These are phyloP conservation scores for Nymphaea colorata DNA, from an alignment of 164 flowering plant genomes.

Conservation along the genomic window DNA sequence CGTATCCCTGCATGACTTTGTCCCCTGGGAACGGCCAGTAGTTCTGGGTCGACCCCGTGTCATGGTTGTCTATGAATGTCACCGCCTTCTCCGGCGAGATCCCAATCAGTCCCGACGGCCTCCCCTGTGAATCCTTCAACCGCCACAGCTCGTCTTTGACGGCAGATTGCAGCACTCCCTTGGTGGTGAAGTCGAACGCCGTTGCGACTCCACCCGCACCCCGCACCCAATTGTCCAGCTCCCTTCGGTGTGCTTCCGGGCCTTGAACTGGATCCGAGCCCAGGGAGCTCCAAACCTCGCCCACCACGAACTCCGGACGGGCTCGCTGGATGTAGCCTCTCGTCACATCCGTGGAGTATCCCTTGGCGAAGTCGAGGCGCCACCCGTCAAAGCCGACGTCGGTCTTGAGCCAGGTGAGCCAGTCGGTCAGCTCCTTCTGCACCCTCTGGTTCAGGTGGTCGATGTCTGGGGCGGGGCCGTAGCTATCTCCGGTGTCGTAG, in stretches of 20 bases:
- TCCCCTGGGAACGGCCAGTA: not conserved
- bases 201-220: not conserved
- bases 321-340: not conserved
- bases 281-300: not conserved
- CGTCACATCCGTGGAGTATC: not conserved
- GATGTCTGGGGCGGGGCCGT: not conserved
- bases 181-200: not conserved
- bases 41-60: not conserved
- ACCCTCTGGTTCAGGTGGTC: not conserved
- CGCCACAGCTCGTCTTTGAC: not conserved
- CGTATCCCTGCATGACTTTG: conserved; percentile 58
- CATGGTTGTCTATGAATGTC: not conserved
- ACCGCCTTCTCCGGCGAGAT: not conserved
- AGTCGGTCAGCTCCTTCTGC: conserved; percentile 1
- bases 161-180: not conserved
- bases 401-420: conserved; percentile 1
- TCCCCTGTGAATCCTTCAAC: not conserved
- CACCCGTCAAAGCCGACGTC: not conserved
- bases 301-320: not conserved
- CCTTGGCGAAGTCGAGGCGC: conserved; percentile 1
- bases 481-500: not conserved
- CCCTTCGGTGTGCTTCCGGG: not conserved
- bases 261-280: conserved; percentile 10
- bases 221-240: not conserved
- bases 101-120: not conserved